A percentile compares a stretch with the other conserved stretches of the same genome.
These are phyloP conservation scores for Myriosclerotinia curreyana DNA, from an alignment of 2,329 filamentous ascomycete genomes.

Conservation along the genomic window DNA sequence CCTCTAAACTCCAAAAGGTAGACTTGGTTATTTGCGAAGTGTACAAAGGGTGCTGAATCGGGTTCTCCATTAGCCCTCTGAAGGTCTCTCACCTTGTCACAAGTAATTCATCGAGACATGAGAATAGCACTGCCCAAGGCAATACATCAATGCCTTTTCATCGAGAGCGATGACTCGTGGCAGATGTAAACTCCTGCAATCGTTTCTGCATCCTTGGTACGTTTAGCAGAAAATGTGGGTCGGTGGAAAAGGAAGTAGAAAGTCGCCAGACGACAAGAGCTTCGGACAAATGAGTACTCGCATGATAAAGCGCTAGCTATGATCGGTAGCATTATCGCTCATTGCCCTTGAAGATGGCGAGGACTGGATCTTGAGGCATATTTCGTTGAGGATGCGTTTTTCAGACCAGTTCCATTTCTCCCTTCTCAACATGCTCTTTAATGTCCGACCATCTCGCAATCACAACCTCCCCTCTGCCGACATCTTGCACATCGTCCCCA, in stretches of 20 bases:
- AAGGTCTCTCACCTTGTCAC: not conserved
- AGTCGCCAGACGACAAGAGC: not conserved
- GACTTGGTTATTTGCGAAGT: not conserved
- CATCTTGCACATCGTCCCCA: conserved; percentile 57
- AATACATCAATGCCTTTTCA: not conserved
- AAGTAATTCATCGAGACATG: not conserved
- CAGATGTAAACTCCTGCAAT: not conserved
- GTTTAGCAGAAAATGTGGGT: not conserved
- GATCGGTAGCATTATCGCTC: not conserved
- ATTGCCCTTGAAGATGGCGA: too few species aligned
- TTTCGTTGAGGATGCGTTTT: not conserved
- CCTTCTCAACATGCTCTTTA: conserved; percentile 27
- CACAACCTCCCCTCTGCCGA: conserved; percentile 39
- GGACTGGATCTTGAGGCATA: too few species aligned
- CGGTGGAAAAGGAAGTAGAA: not conserved
- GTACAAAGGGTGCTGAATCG: not conserved
- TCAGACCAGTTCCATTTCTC: conserved; percentile 32
- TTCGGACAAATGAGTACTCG: not conserved
- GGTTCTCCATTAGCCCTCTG: not conserved
- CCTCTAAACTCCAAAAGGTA: too few species aligned
- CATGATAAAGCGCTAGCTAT: not conserved
- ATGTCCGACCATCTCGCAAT: conserved; percentile 43
- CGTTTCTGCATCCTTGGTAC: not conserved
- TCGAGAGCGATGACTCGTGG: too few species aligned
- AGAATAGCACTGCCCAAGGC: not conserved